Evolutionary conservation across 2,329 filamentous ascomycete genomes (phyloP).

Genomic region (Ilyonectria mors-panacis): DNA sequence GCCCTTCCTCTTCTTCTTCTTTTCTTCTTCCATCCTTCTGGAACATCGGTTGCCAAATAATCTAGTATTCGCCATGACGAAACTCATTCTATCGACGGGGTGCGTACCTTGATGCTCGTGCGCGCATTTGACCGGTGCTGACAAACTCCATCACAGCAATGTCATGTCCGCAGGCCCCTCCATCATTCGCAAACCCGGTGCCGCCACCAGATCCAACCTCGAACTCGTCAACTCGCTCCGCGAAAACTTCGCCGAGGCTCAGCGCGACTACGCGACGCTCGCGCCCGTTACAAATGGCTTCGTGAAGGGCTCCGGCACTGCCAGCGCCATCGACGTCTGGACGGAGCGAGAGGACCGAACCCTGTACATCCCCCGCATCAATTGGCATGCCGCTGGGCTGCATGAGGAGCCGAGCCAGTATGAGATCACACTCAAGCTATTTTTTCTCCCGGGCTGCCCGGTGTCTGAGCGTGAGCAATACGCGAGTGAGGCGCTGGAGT

Average conservation of each 20-base stretch:
- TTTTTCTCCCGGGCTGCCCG: conserved; percentile 85
- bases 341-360: conserved; percentile 73
- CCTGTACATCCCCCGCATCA: conserved; percentile 84
- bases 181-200: conserved; percentile 82
- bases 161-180: conserved; percentile 88
- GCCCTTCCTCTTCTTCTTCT: conserved; percentile 21
- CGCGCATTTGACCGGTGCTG: conserved; percentile 28
- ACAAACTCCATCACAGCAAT: conserved; percentile 68
- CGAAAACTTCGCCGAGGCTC: conserved; percentile 83
- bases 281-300: conserved; percentile 51
- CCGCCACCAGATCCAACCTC: conserved; percentile 84
- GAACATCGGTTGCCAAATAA: background rate
- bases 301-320: conserved; percentile 49
- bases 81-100: conserved; percentile 89
- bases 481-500: conserved; percentile 81
- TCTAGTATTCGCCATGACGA: conserved; percentile 69
- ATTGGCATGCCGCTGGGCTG: conserved; percentile 79
- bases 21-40: conserved; percentile 3
- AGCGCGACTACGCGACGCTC: conserved; percentile 69
- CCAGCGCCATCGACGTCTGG: conserved; percentile 69
- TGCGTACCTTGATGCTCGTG: conserved; percentile 61
- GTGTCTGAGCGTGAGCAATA: conserved; percentile 76
- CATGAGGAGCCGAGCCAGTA: conserved; percentile 88
- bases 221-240: conserved; percentile 92
- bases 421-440: conserved; percentile 95